These are phyloP conservation scores for Carex parvula DNA, from an alignment of 176 grass and related monocot species.

Conservation along the genomic window DNA sequence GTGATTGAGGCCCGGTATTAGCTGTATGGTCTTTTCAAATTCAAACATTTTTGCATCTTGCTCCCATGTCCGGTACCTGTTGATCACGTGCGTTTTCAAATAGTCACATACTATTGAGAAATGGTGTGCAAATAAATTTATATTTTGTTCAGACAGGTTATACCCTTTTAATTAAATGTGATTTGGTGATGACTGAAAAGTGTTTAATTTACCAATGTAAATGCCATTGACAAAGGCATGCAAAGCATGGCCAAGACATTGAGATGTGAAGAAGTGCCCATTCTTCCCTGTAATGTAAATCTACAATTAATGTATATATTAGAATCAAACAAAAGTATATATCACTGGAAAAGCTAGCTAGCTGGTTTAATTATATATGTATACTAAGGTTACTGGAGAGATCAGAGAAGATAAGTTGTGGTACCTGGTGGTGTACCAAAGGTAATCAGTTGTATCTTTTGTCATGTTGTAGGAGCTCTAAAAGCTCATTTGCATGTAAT, in stretches of 20 bases:
- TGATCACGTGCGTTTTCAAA: background rate
- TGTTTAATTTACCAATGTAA: slow-evolving; percentile 42
- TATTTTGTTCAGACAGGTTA: background rate
- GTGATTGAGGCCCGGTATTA: slow-evolving; percentile 51
- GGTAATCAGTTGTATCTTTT: slow-evolving; percentile 81
- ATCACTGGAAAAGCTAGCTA: too few relatives aligned
- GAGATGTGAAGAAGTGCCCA: slow-evolving; percentile 47
- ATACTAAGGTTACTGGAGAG: background rate
- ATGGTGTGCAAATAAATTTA: background rate
- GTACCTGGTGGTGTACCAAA: slow-evolving; percentile 83
- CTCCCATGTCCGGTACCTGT: slow-evolving; percentile 49
- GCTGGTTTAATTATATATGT: background rate
- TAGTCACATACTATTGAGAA: background rate
- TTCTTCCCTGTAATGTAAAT: slow-evolving; percentile 46
- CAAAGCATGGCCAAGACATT: slow-evolving; percentile 59
- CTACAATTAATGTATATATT: slow-evolving; percentile 7
- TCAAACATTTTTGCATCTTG: slow-evolving; percentile 67
- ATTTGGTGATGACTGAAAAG: background rate
- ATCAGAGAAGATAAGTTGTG: slow-evolving; percentile 29
- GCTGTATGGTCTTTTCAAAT: slow-evolving; percentile 36
- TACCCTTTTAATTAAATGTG: slow-evolving; percentile 5
- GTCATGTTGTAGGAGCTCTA: slow-evolving; percentile 47
- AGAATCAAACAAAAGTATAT: background rate
- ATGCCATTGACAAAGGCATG: slow-evolving; percentile 49
- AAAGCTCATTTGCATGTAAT: slow-evolving; percentile 12